phyloP scores from a whole-genome alignment of 345 rosid species.

The Diplotaxis tenuifolia region DNA sequence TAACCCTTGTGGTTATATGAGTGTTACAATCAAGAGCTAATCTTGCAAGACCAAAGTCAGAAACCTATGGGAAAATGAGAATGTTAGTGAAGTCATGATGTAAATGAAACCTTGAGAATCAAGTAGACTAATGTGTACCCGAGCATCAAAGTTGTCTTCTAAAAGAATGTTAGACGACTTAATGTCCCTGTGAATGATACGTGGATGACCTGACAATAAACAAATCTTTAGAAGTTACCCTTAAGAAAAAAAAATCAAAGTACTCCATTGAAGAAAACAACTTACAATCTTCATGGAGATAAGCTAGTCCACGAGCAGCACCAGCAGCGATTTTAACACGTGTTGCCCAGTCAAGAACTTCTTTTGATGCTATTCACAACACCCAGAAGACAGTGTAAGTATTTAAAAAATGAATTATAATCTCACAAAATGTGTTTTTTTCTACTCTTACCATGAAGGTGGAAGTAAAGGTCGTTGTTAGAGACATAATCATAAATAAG shows the following conservation, averaged over 20 bases:
- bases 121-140: neutral
- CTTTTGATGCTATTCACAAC: constrained; percentile 46
- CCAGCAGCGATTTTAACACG: constrained; percentile 88
- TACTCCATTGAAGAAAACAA: neutral
- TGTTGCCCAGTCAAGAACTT: constrained; percentile 70
- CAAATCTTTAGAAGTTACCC: neutral
- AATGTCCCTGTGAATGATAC: neutral
- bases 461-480: neutral
- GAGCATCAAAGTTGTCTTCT: neutral
- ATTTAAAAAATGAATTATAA: neutral
- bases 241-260: neutral
- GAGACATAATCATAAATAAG: neutral
- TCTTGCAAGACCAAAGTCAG: constrained; percentile 97
- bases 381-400: constrained; percentile 6
- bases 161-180: neutral
- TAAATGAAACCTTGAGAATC: neutral
- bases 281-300: constrained; percentile 98
- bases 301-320: constrained; percentile 96
- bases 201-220: neutral
- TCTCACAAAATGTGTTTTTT: neutral
- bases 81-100: constrained; percentile 13
- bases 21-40: constrained; percentile 85
- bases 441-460: neutral
- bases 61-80: constrained; percentile 57
- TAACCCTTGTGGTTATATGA: constrained; percentile 85